Conservation (phyloP, 495 filamentous ascomycete species). For the Sporormia fimetaria region DNA sequence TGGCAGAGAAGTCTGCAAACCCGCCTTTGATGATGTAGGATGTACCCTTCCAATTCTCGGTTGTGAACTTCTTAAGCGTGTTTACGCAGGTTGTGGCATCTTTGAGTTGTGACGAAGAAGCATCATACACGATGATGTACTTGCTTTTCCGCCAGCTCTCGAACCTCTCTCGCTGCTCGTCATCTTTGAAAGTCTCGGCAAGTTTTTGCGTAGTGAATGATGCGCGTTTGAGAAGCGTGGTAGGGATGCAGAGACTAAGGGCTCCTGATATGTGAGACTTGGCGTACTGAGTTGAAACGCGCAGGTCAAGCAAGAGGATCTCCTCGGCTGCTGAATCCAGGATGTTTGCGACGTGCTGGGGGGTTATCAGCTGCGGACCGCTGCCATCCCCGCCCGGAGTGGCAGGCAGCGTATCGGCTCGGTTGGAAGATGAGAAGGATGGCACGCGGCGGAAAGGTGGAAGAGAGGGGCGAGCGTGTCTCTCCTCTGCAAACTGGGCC, state of each 20-base stretch:
- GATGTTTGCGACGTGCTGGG: constrained; percentile 53
- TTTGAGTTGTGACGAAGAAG: constrained; percentile 57
- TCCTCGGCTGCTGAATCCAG: constrained; percentile 46
- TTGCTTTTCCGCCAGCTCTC: constrained; percentile 59
- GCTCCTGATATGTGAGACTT: constrained; percentile 63
- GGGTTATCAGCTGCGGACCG: constrained; percentile 45
- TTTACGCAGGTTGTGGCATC: constrained; percentile 69
- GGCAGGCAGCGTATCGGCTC: constrained; percentile 49
- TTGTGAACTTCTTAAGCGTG: constrained; percentile 82
- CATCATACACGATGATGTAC: constrained; percentile 81
- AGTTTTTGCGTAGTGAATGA: constrained; percentile 89
- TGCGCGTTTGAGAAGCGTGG: constrained; percentile 79
- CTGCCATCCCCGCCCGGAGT: constrained; percentile 32
- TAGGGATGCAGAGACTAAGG: constrained; percentile 89
- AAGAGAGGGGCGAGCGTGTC: constrained; percentile 41
- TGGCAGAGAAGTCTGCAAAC: constrained; percentile 40
- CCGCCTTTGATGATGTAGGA: constrained; percentile 56
- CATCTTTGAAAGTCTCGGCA: constrained; percentile 71
- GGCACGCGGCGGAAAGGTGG: constrained; percentile 26
- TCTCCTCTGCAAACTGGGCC: constrained; percentile 34
- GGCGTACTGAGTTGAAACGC: constrained; percentile 72
- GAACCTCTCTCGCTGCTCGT: constrained; percentile 62
- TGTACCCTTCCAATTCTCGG: constrained; percentile 68
- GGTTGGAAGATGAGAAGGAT: constrained; percentile 24
- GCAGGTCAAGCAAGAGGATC: constrained; percentile 72